Evolutionary conservation across 2,329 filamentous ascomycete genomes (phyloP).

Genomic region (Beauveria asiatica): DNA sequence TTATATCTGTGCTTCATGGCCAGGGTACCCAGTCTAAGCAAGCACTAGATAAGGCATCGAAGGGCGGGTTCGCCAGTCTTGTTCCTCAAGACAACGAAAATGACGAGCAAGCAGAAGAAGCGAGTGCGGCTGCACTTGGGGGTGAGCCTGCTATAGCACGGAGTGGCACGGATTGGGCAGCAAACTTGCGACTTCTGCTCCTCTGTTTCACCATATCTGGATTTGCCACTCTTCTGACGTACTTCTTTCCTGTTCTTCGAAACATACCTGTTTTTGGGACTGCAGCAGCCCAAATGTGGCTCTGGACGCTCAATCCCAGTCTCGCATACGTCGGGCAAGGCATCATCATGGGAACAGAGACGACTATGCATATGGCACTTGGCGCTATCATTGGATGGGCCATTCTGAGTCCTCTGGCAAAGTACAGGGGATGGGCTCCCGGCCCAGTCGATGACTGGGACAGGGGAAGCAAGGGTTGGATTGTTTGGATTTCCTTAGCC

Average conservation of each 20-base stretch:
- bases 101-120: constrained; percentile 16
- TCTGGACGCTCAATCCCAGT: constrained; percentile 94
- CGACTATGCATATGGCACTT: constrained; percentile 89
- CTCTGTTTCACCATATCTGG: constrained; percentile 52
- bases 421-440: constrained; percentile 78
- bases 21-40: constrained; percentile 27
- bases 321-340: constrained; percentile 97
- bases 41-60: constrained; percentile 26
- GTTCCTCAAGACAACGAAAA: constrained; percentile 26
- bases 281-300: constrained; percentile 67
- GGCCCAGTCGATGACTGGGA: constrained; percentile 85
- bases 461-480: constrained; percentile 92
- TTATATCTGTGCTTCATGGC: constrained; percentile 86
- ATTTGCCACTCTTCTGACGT: constrained; percentile 70
- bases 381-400: constrained; percentile 89
- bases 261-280: constrained; percentile 81
- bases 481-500: constrained; percentile 90
- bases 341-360: constrained; percentile 96
- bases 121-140: constrained; percentile 25
- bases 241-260: constrained; percentile 79
- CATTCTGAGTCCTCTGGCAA: constrained; percentile 80
- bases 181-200: constrained; percentile 46
- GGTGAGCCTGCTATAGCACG: constrained; percentile 20
- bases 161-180: constrained; percentile 26
- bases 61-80: constrained; percentile 35